Conservation (phyloP, 148 eudicot species). For the Chenopodium quinoa region DNA sequence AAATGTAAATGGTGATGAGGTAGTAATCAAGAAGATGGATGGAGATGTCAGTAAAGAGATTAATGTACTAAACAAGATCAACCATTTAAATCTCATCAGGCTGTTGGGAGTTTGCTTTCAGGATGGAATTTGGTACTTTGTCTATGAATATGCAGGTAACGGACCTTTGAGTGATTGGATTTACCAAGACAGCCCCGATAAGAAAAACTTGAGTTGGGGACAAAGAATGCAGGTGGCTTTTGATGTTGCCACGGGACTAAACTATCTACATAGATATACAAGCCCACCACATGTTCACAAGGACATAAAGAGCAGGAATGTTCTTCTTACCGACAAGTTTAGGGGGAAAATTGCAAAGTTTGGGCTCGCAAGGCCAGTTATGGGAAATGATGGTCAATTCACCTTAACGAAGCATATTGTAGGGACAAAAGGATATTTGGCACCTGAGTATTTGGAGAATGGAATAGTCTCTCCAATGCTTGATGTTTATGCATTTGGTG, state of each 20-base stretch:
- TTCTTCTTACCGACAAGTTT: conserved; percentile 46
- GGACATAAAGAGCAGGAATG: conserved; percentile 53
- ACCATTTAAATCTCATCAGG: conserved; percentile 62
- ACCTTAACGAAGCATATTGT: conserved; percentile 43
- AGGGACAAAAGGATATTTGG: conserved; percentile 61
- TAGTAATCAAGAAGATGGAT: conserved; percentile 55
- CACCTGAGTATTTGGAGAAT: conserved; percentile 67
- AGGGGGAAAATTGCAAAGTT: conserved; percentile 77
- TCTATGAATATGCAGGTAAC: conserved; percentile 62
- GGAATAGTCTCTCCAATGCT: conserved; percentile 60
- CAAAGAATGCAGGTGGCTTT: conserved; percentile 56
- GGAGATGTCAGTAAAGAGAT: conserved; percentile 56
- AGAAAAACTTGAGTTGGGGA: conserved; percentile 47
- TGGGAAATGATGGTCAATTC: conserved; percentile 36
- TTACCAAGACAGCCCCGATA: conserved; percentile 13
- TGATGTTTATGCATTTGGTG: conserved; percentile 82
- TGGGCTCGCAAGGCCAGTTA: conserved; percentile 46
- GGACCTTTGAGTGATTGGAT: conserved; percentile 71
- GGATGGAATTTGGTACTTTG: conserved; percentile 51
- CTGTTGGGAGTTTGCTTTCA: conserved; percentile 60
- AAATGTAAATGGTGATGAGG: conserved; percentile 40
- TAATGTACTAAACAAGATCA: conserved; percentile 53
- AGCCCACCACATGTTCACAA: conserved; percentile 72
- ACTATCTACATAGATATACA: conserved; percentile 69
- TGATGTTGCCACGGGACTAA: conserved; percentile 67